A percentile compares a stretch with the other conserved stretches of the same genome.
Conservation (phyloP, 148 eudicot species). For the Persicaria maculosa region DNA sequence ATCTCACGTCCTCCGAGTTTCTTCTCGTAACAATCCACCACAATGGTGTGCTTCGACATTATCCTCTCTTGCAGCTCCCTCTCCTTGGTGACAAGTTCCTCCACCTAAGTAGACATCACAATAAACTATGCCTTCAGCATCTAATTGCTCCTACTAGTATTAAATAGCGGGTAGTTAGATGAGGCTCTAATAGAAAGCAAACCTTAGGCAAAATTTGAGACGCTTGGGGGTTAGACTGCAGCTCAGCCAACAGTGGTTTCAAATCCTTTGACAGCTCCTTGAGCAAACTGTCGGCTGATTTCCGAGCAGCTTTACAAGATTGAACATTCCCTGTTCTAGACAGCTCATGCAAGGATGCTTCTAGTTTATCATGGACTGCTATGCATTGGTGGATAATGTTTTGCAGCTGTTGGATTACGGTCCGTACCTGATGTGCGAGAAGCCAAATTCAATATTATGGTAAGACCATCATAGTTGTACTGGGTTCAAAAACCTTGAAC, state of each 20-base stretch:
- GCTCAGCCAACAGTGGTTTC: slow-evolving; percentile 62
- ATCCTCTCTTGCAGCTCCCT: slow-evolving; percentile 78
- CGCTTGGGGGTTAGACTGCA: slow-evolving; percentile 80
- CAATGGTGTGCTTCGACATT: slow-evolving; percentile 59
- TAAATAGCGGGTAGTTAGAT: neutral
- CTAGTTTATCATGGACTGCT: slow-evolving; percentile 67
- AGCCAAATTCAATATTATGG: neutral
- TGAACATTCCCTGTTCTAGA: slow-evolving; percentile 86
- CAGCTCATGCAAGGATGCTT: slow-evolving; percentile 71
- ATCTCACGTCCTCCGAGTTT: slow-evolving; percentile 66
- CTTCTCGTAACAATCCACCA: slow-evolving; percentile 76
- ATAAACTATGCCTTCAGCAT: slow-evolving; percentile 4
- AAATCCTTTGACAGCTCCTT: slow-evolving; percentile 86
- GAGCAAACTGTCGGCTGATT: slow-evolving; percentile 62
- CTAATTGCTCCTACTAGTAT: neutral
- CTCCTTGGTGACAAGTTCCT: slow-evolving; percentile 83
- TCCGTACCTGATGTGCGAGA: slow-evolving; percentile 50
- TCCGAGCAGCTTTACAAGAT: slow-evolving; percentile 76
- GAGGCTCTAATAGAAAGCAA: slow-evolving; percentile 7
- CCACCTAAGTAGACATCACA: slow-evolving; percentile 37
- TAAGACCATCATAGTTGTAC: neutral
- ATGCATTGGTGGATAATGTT: slow-evolving; percentile 51
- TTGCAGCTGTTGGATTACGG: slow-evolving; percentile 65
- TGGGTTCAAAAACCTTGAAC: neutral
- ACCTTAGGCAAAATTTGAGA: slow-evolving; percentile 73